Base-by-base conservation (phyloP, 306 rosid genomes). In the Ochetophila trinervis region DNA sequence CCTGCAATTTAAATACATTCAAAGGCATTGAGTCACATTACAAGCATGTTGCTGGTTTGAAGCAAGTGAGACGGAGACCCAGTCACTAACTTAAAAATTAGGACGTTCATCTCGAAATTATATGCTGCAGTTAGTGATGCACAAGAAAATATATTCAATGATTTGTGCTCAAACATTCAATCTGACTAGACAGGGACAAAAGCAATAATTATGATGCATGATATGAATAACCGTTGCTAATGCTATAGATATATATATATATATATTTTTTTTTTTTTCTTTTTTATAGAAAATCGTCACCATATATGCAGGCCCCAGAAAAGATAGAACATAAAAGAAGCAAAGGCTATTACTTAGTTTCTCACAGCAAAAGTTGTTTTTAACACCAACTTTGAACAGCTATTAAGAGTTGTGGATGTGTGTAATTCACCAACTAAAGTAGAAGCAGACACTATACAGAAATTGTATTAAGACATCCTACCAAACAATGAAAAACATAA, bases 1-100 rank as follows among this genome's bases (percentile, higher is more conserved):
- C 92, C 98, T 89, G 92, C 82, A 77, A 67, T 63, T 67, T 13
- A 72, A 57, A 68, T 44, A 30, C 66, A 24, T 19, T 58, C 5
- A 47, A 67, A 36, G 60, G 54, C 67, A 63, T 48, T 36, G 32
- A 4, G 34, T 45, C 8, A 35, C 15, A 42, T 24, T 19, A 56
- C n/a, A 59, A 72, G 47, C 34, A 19, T 44, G 72, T 69, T 62
- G 48, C 53, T 40, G n/a, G 6, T 62, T 59, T 56, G 27, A 53
- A 35, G 35, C 12, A 65, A 32, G 49, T 27, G 32, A 27, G 4
- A 27, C 32, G 32, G 1, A 0, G 45, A 8, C 45, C 45, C 45
- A 40, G 12, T 6, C 8, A 40, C 2, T 8, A 37, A 37, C 8
- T 10, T 37, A 6, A 5, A 37, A 37, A 8, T 40, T 40, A 40